Percentiles rank a stretch among this genome's conserved stretches.
Conservation (phyloP, 1,139 yeast genomes). For the Sugiyamaella castrensis region DNA sequence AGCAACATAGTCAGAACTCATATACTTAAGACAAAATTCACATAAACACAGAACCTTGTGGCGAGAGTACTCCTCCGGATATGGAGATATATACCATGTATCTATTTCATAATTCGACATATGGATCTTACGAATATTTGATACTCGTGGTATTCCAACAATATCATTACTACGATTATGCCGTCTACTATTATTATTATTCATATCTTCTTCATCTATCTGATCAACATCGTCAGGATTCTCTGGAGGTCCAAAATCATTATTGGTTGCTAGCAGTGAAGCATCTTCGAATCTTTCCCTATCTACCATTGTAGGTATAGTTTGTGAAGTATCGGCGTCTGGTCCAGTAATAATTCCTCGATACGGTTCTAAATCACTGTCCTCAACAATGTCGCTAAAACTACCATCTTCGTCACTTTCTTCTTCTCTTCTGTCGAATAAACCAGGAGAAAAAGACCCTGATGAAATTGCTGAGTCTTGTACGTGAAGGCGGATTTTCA, state of each 20-base stretch:
- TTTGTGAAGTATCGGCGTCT: constrained; percentile 58
- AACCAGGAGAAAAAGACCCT: background rate
- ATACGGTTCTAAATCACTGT: constrained; percentile 47
- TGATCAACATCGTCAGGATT: constrained; percentile 13
- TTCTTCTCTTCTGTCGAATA: background rate
- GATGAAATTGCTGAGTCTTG: background rate
- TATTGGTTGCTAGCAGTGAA: constrained; percentile 15
- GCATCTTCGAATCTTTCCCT: constrained; percentile 48
- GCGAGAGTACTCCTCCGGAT: constrained; percentile 79
- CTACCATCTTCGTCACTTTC: constrained; percentile 22
- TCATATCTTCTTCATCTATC: constrained; percentile 15
- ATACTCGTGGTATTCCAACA: constrained; percentile 19
- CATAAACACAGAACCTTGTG: constrained; percentile 68
- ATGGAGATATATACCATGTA: constrained; percentile 93
- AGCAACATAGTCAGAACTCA: constrained; percentile 64
- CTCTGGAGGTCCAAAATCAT: too few relatives aligned
- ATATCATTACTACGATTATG: constrained; percentile 2
- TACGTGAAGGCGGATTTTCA: constrained; percentile 6
- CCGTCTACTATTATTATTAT: constrained; percentile 13
- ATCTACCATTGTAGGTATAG: constrained; percentile 57
- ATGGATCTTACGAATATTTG: constrained; percentile 54
- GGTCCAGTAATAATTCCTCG: constrained; percentile 59
- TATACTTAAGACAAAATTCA: constrained; percentile 80
- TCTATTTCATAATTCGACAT: constrained; percentile 71
- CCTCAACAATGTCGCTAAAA: constrained; percentile 27